A percentile compares a stretch with the other conserved stretches of the same genome.
These are phyloP conservation scores for Myrmaecium sp. DNA, from an alignment of 2,329 filamentous ascomycete genomes.

Conservation along the genomic window DNA sequence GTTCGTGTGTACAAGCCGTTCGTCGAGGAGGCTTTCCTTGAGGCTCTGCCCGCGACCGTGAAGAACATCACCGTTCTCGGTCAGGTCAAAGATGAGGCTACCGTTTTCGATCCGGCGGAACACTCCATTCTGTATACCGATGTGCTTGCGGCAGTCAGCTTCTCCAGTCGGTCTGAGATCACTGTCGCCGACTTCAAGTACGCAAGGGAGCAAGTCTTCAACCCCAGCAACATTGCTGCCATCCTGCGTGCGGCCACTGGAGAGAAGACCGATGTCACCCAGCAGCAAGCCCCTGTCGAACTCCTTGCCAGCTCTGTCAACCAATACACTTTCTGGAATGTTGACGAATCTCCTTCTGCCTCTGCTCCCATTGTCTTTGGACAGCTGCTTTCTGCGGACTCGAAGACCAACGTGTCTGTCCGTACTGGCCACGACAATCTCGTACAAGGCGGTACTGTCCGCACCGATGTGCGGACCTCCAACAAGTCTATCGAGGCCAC, in stretches of 20 bases:
- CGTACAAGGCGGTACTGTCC: constrained; percentile 56
- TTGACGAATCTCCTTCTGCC: constrained; percentile 54
- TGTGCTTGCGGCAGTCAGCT: constrained; percentile 69
- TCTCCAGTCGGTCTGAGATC: constrained; percentile 39
- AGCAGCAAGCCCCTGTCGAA: constrained; percentile 30
- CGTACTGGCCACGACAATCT: constrained; percentile 45
- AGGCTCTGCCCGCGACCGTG: constrained; percentile 57
- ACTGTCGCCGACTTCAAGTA: constrained; percentile 77
- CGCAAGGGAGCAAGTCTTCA: constrained; percentile 51
- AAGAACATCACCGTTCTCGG: constrained; percentile 72
- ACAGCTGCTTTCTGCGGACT: constrained; percentile 43
- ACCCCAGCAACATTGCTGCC: constrained; percentile 33
- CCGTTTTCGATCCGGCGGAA: constrained; percentile 55
- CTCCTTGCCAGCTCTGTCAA: constrained; percentile 42
- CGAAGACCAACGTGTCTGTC: constrained; percentile 42
- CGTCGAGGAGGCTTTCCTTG: constrained; percentile 83
- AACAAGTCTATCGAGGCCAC: constrained; percentile 71
- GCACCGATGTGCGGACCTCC: constrained; percentile 73
- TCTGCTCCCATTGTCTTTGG: constrained; percentile 46
- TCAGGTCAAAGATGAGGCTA: constrained; percentile 60
- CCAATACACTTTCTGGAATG: constrained; percentile 90
- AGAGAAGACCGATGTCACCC: constrained; percentile 22
- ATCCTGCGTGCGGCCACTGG: constrained; percentile 29
- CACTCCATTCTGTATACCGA: constrained; percentile 88
- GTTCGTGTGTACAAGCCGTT: constrained; percentile 93